Base-by-base conservation (phyloP, 495 filamentous ascomycete genomes). In the Penicillium soppii region DNA sequence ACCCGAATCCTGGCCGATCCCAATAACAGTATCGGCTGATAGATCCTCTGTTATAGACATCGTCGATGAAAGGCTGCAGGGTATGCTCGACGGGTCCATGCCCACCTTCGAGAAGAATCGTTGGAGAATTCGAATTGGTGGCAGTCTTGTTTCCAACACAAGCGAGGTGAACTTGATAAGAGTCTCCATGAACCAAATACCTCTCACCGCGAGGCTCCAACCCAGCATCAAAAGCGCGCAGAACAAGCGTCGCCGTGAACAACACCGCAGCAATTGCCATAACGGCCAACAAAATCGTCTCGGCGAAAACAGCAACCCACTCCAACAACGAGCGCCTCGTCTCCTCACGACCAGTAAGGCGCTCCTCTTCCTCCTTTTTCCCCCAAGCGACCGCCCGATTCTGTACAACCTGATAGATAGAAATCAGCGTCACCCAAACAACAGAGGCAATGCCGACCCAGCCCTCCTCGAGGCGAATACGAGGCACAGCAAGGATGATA, bases 21-120 rank as follows among this genome's bases (percentile, higher is more conserved):
- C 89, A 95, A 69, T 95, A 97, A 74, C 94, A 98, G 69, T 94
- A 98, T 38, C 92, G 85, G 41, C 69, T 64, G 52, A 98, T 94
- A 22, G 82, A 85, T 21, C 89, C 87, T 48, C 90, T 88, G 27
- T 75, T 69, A 51, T 87, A 78, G 0, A 85, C 81, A 52, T 80
- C 73, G 50, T 79, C 70, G 15, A 81, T 69, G 69, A 95, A 87
- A 25, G 84, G 82, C 68, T 88, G 85, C 41, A 96, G 69, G 15
- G 62, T 63, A 58, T 82, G 72, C 68, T 96, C 89, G n/a, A 88
- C 83, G 0, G 94, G 84, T 5, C 79, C 72, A 55, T 90, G 86
- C 10, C 88, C 91, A 7, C 83, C 89, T 65, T 97, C 94, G 8
- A 97, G 59, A 13, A 98, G 73, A 13, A 97, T 80, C 0, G 94